Evolutionary conservation across 495 filamentous ascomycete species (phyloP).

Genomic region (Cercophora scortea): DNA sequence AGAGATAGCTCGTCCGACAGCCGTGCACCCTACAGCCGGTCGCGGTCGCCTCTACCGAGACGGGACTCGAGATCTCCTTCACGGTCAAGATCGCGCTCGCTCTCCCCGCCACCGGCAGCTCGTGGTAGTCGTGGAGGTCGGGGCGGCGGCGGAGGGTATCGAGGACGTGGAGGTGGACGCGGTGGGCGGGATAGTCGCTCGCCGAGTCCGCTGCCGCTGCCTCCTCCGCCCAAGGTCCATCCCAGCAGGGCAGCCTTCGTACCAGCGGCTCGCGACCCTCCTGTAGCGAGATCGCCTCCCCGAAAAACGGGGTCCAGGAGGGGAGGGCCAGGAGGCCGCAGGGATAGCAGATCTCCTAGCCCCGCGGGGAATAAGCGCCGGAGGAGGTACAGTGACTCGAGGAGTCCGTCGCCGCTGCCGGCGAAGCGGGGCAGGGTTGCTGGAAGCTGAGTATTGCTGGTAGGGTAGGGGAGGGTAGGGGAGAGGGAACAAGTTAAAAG

Average conservation of each 20-base stretch:
- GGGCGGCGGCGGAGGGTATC: not conserved
- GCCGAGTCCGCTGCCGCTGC: not conserved
- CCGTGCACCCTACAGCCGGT: not conserved
- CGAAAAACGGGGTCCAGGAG: not conserved
- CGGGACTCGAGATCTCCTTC: not conserved
- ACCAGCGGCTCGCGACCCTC: not conserved
- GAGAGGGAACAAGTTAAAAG: too few species aligned
- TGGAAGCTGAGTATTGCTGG: not conserved
- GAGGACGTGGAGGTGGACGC: not conserved
- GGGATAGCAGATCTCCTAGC: constrained; percentile 8
- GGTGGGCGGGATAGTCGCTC: not conserved
- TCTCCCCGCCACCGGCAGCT: constrained; percentile 1
- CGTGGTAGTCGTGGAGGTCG: not conserved
- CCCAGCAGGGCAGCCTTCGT: not conserved
- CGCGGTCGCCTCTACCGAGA: not conserved
- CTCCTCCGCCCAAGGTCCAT: not conserved
- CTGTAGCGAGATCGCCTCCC: not conserved
- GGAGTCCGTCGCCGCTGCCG: constrained; percentile 12
- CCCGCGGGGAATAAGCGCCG: constrained; percentile 13
- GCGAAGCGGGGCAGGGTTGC: constrained; percentile 16
- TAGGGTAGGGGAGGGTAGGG: too few species aligned
- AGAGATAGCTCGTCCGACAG: not conserved
- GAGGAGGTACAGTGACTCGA: constrained; percentile 18
- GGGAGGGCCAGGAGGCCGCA: not conserved
- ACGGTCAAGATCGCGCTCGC: constrained; percentile 5